Conservation (phyloP, 805 yeast species). For the Spathaspora hagerdaliae region DNA sequence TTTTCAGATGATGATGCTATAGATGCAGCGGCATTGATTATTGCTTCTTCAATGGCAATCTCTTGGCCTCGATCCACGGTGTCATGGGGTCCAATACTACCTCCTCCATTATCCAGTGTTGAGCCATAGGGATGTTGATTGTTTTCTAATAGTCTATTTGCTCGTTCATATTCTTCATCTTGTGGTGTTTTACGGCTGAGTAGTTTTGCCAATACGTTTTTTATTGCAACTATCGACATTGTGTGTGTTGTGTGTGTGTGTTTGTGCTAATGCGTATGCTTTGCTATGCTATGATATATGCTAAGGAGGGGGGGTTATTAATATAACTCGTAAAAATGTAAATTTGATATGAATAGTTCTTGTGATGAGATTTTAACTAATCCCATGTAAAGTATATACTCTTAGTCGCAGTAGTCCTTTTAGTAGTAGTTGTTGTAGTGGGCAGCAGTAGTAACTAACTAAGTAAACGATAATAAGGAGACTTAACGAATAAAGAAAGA, state of each 20-base stretch:
- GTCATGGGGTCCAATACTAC: constrained; percentile 1
- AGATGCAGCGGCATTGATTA: constrained; percentile 25
- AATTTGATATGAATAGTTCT: too few relatives aligned
- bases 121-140: constrained; percentile 37
- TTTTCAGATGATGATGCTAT: constrained; percentile 11
- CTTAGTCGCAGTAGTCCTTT: too few relatives aligned
- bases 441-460: too few relatives aligned
- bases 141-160: constrained; percentile 27
- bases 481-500: too few relatives aligned
- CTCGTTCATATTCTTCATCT: constrained; percentile 29
- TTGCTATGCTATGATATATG: too few relatives aligned
- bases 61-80: constrained; percentile 31
- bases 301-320: too few relatives aligned
- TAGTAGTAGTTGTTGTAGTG: too few relatives aligned
- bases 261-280: neutral
- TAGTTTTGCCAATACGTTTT: constrained; percentile 29
- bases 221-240: constrained; percentile 32
- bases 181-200: constrained; percentile 14
- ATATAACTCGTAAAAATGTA: too few relatives aligned
- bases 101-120: constrained; percentile 12
- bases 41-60: constrained; percentile 34
- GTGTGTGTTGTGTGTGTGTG: neutral
- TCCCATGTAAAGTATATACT: too few relatives aligned
- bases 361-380: too few relatives aligned
- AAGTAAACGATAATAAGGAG: too few relatives aligned